A percentile compares a stretch with the other conserved stretches of the same genome.
Evolutionary conservation across 805 yeast species (phyloP).

Genomic region (Cyberlindnera nakhonratchasimensis): DNA sequence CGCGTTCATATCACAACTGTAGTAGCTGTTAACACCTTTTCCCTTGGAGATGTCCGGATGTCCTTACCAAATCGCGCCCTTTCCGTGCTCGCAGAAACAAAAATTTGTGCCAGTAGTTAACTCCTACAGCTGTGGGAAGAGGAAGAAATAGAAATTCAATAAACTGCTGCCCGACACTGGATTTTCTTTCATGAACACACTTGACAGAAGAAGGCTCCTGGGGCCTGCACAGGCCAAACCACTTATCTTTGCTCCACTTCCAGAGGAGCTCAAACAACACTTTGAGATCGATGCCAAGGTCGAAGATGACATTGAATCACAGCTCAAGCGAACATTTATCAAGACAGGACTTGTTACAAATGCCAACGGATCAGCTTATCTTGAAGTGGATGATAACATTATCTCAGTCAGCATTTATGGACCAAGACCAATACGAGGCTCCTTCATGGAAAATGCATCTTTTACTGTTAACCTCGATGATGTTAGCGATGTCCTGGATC

Average conservation of each 20-base stretch:
- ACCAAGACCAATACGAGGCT: slow-evolving; percentile 80
- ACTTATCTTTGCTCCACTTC: slow-evolving; percentile 36
- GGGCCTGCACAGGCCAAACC: slow-evolving; percentile 74
- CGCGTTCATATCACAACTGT: not conserved
- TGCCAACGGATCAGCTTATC: slow-evolving; percentile 78
- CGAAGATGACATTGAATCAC: slow-evolving; percentile 30
- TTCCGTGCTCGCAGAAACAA: not conserved
- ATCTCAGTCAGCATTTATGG: slow-evolving; percentile 75
- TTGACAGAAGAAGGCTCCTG: slow-evolving; percentile 79
- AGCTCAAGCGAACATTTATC: slow-evolving; percentile 42
- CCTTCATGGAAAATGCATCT: slow-evolving; percentile 63
- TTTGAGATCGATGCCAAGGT: slow-evolving; percentile 13
- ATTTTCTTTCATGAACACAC: slow-evolving; percentile 16
- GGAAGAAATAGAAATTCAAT: too few relatives aligned
- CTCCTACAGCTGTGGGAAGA: too few relatives aligned
- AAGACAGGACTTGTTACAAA: slow-evolving; percentile 64
- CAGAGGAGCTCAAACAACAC: slow-evolving; percentile 14
- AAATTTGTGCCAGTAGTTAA: too few relatives aligned
- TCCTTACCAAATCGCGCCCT: not conserved
- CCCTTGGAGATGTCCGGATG: not conserved
- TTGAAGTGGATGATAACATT: slow-evolving; percentile 52
- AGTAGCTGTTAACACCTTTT: not conserved
- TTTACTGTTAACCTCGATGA: slow-evolving; percentile 50
- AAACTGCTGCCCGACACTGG: too few relatives aligned
- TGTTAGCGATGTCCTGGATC: slow-evolving; percentile 27